Evolutionary conservation across 192 early-diverging fungal species (phyloP).

Genomic region (Podila epigama): DNA sequence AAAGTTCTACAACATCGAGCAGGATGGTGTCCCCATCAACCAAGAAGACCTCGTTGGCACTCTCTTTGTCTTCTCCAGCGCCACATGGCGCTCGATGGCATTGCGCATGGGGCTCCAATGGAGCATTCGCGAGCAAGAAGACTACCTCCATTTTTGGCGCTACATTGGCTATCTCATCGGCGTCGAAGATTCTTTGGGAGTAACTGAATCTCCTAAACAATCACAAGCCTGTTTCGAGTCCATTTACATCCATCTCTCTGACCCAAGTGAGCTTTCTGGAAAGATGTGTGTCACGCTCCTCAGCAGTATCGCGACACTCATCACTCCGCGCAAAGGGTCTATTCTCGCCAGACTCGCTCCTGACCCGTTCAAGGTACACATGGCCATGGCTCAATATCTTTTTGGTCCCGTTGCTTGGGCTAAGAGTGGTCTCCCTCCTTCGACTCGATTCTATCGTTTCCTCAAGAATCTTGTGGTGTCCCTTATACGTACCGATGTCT

Average conservation of each 20-base stretch:
- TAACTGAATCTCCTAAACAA: not conserved
- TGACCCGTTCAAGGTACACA: conserved; percentile 10
- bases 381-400: conserved; percentile 16
- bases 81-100: conserved; percentile 34
- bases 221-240: conserved; percentile 27
- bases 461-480: not conserved
- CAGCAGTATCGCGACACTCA: not conserved
- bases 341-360: conserved; percentile 6
- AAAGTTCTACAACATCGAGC: conserved; percentile 15
- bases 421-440: not conserved
- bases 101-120: conserved; percentile 28
- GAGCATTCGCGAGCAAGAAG: conserved; percentile 38
- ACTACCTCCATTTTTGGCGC: conserved; percentile 58
- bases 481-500: conserved; percentile 3
- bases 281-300: conserved; percentile 1
- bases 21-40: conserved; percentile 41
- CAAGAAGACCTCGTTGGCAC: conserved; percentile 39
- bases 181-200: conserved; percentile 34
- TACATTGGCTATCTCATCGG: conserved; percentile 60
- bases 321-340: not conserved
- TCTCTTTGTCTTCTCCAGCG: conserved; percentile 28
- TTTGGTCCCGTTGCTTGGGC: conserved; percentile 17
- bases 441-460: not conserved
- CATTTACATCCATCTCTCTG: conserved; percentile 13
- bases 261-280: conserved; percentile 11